Evolutionary conservation across 148 eudicot genomes (phyloP).

Genomic region (Agrostemma githago): DNA sequence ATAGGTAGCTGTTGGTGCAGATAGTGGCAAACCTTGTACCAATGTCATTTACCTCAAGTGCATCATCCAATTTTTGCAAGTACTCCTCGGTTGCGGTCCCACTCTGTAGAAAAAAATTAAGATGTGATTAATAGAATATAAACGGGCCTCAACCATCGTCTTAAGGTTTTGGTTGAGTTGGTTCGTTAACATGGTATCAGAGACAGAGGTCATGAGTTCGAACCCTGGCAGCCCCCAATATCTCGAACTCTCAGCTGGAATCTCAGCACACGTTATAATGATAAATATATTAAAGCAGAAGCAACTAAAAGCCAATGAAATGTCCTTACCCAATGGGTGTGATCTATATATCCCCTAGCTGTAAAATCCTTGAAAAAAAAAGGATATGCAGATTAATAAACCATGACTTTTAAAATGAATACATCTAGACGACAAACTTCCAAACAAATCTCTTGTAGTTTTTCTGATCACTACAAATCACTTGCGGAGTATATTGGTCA

Average conservation of each 20-base stretch:
- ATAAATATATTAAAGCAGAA: conserved; percentile 10
- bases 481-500: neutral
- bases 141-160: too few relatives aligned
- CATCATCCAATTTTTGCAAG: conserved; percentile 66
- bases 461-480: neutral
- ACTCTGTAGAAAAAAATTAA: conserved; percentile 38
- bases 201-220: too few relatives aligned
- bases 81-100: conserved; percentile 82
- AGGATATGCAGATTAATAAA: conserved; percentile 1
- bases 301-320: conserved; percentile 1
- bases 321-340: conserved; percentile 17
- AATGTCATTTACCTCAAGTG: conserved; percentile 54
- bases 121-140: too few relatives aligned
- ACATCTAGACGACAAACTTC: neutral
- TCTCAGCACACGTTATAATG: too few relatives aligned
- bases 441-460: too few relatives aligned
- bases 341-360: conserved; percentile 60
- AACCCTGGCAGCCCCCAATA: too few relatives aligned
- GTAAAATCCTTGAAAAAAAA: conserved; percentile 56
- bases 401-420: neutral
- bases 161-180: too few relatives aligned
- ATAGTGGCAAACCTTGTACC: neutral
- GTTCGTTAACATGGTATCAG: too few relatives aligned
- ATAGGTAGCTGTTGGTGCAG: neutral
- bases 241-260: too few relatives aligned